Evolutionary conservation across 2,329 filamentous ascomycete genomes (phyloP), one percentile per base, ranked within the genome.

Genomic region (Periconia macrospinosa): DNA sequence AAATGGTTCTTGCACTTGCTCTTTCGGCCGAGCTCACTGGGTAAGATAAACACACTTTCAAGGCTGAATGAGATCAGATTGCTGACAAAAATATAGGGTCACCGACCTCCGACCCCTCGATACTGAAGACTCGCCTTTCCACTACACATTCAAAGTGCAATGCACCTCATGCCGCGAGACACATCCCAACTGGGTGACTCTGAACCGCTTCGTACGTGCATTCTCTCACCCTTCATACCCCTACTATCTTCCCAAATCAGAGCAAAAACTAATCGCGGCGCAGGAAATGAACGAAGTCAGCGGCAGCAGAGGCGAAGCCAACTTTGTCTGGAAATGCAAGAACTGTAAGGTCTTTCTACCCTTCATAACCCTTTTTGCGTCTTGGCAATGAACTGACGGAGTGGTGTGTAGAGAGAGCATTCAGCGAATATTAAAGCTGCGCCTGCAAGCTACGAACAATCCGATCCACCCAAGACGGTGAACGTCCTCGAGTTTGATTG

Each of bases 311-410:
- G 94, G 94, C 60, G 92, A 97, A 75, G 94, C 94, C 56, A 97
- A 97, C 76, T 99, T 99, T 75, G 94, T 99, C n/a, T 99, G 94
- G 93, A 92, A 87, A 75, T 99, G 94, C 83, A 96, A 95, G 77
- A 93, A 94, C 72, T 99, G 94, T 86, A 95, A 94, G 85, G 92
- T 94, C 62, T 58, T 55, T 64, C 58, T 59, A 49, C 58, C 66
- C 59, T 41, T n/a, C 19, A 20, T 46, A 27, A 18, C 8, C 11
- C 23, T 30, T 17, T 15, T 27, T 9, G 8, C 8, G 18, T 30
- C n/a, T 33, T 41, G 10, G 6, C 13, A 17, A 14, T 20, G 19
- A 18, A 44, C 19, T 44, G 42, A 19, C 11, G 19, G 14, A 6
- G 19, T 27, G 13, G 17, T n/a, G 23, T 15, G 19, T 43, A 92